phyloP scores from a whole-genome alignment of 1,139 yeast species.

The Groenewaldozyma auringiensis region DNA sequence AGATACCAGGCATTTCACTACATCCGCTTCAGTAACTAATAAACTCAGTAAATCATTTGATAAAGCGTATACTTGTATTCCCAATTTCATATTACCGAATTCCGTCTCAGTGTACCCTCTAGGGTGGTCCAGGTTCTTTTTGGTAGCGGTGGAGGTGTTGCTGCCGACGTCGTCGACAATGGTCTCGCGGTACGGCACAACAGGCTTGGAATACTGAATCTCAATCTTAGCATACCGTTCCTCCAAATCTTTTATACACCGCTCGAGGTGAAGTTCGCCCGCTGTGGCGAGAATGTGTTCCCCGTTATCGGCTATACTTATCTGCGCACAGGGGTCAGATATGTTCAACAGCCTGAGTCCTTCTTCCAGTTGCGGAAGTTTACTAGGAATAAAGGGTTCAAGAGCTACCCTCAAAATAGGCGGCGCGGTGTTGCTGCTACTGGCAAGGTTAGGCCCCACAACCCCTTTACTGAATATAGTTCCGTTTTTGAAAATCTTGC shows the following conservation, averaged over 20 bases:
- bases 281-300: conserved; percentile 89
- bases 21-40: conserved; percentile 41
- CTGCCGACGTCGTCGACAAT: conserved; percentile 38
- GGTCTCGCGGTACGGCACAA: conserved; percentile 91
- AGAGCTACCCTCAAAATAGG: conserved; percentile 93
- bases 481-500: conserved; percentile 76
- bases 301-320: conserved; percentile 78
- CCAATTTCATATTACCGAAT: conserved; percentile 43
- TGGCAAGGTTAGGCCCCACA: conserved; percentile 61
- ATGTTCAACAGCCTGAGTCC: conserved; percentile 75
- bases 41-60: conserved; percentile 46
- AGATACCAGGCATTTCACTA: conserved; percentile 27
- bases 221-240: conserved; percentile 93
- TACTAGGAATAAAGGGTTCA: conserved; percentile 83
- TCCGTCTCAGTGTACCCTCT: conserved; percentile 36
- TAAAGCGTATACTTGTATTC: conserved; percentile 48
- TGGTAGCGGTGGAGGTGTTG: conserved; percentile 3
- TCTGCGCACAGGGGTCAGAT: conserved; percentile 91
- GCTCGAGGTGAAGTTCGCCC: conserved; percentile 89
- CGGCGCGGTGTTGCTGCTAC: conserved; percentile 57
- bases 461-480: conserved; percentile 49
- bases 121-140: conserved; percentile 14
- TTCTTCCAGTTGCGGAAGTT: conserved; percentile 63
- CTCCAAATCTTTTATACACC: conserved; percentile 79
- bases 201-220: conserved; percentile 81